Evolutionary conservation across 306 rosid species (phyloP).

Genomic region (Casuarina glauca): DNA sequence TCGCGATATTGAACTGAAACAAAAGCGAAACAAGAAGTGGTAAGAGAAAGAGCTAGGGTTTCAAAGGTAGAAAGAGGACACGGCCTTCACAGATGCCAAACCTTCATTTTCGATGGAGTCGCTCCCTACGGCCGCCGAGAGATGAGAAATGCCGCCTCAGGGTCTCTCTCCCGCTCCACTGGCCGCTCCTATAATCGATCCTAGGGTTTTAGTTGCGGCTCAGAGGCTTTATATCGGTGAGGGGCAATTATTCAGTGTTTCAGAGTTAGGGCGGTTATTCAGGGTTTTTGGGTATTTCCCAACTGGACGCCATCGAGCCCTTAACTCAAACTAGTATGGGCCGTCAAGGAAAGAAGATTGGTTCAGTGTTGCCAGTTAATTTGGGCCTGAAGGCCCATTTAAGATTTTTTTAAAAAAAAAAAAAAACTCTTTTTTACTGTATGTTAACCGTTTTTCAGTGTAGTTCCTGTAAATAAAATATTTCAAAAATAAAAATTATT

Average conservation of each 20-base stretch:
- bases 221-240: not conserved
- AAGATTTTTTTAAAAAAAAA: too few relatives aligned
- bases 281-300: not conserved
- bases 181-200: not conserved
- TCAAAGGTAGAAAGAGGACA: not conserved
- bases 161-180: not conserved
- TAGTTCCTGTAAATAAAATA: too few relatives aligned
- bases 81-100: not conserved
- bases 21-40: not conserved
- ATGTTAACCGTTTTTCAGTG: too few relatives aligned
- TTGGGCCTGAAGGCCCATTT: too few relatives aligned
- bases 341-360: too few relatives aligned
- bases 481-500: too few relatives aligned
- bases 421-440: too few relatives aligned
- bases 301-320: not conserved
- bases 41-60: not conserved
- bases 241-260: too few relatives aligned
- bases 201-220: not conserved
- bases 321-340: too few relatives aligned
- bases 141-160: not conserved
- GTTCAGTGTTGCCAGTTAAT: too few relatives aligned
- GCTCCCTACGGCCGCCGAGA: not conserved
- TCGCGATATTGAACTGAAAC: constrained; percentile 38
- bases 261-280: too few relatives aligned
- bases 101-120: constrained; percentile 1